These are phyloP conservation scores for Bombardia bombarda DNA, from an alignment of 495 filamentous ascomycete species.

Conservation along the genomic window DNA sequence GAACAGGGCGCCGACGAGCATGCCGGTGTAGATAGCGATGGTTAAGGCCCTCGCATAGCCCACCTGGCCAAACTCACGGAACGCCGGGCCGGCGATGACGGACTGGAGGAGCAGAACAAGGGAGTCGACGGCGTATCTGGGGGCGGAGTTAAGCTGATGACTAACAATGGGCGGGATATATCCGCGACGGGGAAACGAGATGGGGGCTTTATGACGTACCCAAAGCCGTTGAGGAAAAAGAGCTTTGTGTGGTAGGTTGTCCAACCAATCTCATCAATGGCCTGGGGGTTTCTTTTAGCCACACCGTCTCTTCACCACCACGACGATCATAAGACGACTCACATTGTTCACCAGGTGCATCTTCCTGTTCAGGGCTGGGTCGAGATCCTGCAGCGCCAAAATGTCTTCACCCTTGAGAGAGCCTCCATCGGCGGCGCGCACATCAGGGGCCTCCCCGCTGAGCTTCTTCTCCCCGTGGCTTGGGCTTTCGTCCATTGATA, in stretches of 20 bases:
- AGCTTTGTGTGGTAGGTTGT: conserved; percentile 62
- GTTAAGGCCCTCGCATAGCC: conserved; percentile 49
- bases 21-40: conserved; percentile 59
- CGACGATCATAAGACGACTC: too few relatives aligned
- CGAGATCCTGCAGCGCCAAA: conserved; percentile 42
- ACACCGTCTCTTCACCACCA: too few relatives aligned
- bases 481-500: too few relatives aligned
- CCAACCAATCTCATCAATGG: conserved; percentile 68
- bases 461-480: not conserved
- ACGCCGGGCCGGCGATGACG: conserved; percentile 52
- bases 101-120: conserved; percentile 59
- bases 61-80: conserved; percentile 47
- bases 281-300: conserved; percentile 26
- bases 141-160: not conserved
- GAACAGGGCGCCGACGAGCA: conserved; percentile 66
- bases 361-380: conserved; percentile 58
- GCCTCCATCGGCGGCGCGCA: not conserved
- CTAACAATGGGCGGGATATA: too few relatives aligned
- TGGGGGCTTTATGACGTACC: conserved; percentile 30
- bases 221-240: conserved; percentile 59
- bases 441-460: not conserved
- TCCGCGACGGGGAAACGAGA: too few relatives aligned
- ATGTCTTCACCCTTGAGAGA: conserved; percentile 32
- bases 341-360: conserved; percentile 67
- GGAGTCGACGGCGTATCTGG: conserved; percentile 61